These are phyloP conservation scores for Candida pseudofarinosa DNA, from an alignment of 805 yeast genomes.

Conservation along the genomic window DNA sequence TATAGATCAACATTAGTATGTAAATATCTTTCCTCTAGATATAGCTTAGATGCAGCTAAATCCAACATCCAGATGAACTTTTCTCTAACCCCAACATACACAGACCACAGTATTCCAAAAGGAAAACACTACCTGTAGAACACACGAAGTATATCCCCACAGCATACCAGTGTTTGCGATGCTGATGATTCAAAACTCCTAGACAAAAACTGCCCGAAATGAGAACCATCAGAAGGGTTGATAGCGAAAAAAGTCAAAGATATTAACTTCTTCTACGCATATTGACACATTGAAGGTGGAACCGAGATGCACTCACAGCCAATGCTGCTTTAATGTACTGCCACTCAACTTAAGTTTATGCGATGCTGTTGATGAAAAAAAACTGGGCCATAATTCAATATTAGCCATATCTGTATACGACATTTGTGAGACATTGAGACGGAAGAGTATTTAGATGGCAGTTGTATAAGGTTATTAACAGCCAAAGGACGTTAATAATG, in stretches of 20 bases:
- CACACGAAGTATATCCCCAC: no score
- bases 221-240: background rate
- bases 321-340: background rate
- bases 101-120: background rate
- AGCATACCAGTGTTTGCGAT: no score
- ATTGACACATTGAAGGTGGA: constrained; percentile 40
- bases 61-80: background rate
- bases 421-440: background rate
- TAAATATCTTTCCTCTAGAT: background rate
- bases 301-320: background rate
- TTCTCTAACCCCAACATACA: background rate
- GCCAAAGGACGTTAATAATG: background rate
- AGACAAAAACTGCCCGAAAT: background rate
- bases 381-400: no score
- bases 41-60: background rate
- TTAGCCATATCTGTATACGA: background rate
- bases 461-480: background rate
- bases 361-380: no score
- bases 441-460: background rate
- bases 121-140: background rate
- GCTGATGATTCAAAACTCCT: background rate
- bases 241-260: background rate
- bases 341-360: background rate
- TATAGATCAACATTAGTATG: background rate
- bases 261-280: constrained; percentile 33